Evolutionary conservation across 2,329 filamentous ascomycete genomes (phyloP), one percentile per base, ranked within the genome.

Genomic region (Thermoascus crustaceus): DNA sequence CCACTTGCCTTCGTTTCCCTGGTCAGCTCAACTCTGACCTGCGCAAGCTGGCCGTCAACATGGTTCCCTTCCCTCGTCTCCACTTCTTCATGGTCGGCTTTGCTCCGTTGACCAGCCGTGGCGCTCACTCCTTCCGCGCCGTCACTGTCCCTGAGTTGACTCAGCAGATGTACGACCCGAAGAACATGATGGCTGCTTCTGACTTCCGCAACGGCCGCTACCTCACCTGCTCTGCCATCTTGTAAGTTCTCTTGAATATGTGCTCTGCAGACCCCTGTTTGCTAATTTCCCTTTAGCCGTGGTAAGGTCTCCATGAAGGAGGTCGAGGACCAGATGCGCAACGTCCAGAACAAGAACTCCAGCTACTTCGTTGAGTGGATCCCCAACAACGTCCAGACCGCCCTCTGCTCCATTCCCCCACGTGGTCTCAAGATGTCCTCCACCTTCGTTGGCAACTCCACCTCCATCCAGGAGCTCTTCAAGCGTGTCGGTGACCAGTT

Each of bases 1-100:
- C 91, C 64, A 96, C 91, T 57, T 96, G 86, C 68, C 76, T 98
- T 64, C 91, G 91, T 71, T 98, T 98, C 85, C 91, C 91, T 39
- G 91, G 91, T 66, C 91, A 98, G 78, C 83, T 98, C 53, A 98
- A 98, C 85, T 98, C 91, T 64, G 91, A 98, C 68, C 85, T 98
- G 54, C 87, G 91, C 75, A 98, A 98, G 78, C 74, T 98, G 61
- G 91, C 91, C 54, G 91, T 98, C 71, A 98, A 98, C 85, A 98
- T 98, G 78, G 91, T 98, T 71, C 91, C 91, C 46, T 98, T 98
- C 85, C 91, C 91, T 54, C 91, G 91, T 87, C 86, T 98, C 47
- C 91, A 98, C 73, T 98, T 98, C 82, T 98, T 98, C 82, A 98
- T 98, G 91, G 91, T 98, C 66, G 91, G 91, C 68, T 98, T 98